Conservation (phyloP, 1,284 basidiomycete species). For the Sanghuangporus weigelae region DNA sequence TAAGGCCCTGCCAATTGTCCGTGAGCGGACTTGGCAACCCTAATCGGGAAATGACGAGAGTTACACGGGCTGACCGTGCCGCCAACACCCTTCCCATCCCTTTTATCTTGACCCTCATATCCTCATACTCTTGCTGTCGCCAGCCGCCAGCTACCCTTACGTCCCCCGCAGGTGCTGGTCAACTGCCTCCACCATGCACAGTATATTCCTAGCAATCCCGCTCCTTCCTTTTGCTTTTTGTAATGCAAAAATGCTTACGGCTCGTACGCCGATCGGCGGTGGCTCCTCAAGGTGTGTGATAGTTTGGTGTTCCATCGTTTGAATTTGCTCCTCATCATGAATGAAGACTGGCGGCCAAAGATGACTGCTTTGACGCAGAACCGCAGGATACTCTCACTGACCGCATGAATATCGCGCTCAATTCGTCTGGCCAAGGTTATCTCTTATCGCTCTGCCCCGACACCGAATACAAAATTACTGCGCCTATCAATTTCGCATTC, state of each 20-base stretch:
- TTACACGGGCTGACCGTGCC: not conserved
- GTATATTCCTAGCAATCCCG: not conserved
- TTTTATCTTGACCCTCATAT: not conserved
- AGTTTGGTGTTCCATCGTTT: not conserved
- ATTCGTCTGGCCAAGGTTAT: constrained; percentile 59
- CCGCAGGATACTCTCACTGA: constrained; percentile 62
- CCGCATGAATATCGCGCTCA: constrained; percentile 62
- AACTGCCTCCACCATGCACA: not conserved
- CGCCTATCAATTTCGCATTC: constrained; percentile 59
- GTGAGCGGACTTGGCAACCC: not conserved
- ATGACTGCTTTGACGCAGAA: constrained; percentile 45
- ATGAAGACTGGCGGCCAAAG: not conserved
- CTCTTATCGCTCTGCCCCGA: constrained; percentile 60
- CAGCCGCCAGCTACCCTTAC: not conserved
- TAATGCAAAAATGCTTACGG: not conserved
- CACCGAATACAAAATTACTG: constrained; percentile 54
- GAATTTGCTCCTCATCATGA: not conserved
- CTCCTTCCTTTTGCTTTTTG: constrained; percentile 7
- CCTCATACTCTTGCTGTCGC: not conserved
- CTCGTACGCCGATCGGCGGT: not conserved
- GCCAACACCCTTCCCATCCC: not conserved
- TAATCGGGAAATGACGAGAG: not conserved
- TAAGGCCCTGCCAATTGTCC: not conserved
- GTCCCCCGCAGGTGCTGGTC: not conserved
- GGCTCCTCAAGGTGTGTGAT: not conserved